phyloP scores from a whole-genome alignment of 169 alveolate species.

The Amoebophrya sp. region DNA sequence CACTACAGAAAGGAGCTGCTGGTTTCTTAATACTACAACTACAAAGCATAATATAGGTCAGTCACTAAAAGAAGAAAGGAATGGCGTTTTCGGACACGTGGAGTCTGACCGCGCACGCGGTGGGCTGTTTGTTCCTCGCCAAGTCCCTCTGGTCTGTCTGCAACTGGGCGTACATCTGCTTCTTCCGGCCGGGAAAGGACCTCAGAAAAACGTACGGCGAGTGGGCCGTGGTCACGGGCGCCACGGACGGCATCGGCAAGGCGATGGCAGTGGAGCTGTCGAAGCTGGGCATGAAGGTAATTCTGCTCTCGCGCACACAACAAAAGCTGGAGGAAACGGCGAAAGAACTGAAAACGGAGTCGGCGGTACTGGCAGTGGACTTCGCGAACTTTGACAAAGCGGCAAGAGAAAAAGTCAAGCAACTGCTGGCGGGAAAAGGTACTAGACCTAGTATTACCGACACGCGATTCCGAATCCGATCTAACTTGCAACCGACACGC shows the following conservation, averaged over 20 bases:
- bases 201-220: constrained; percentile 23
- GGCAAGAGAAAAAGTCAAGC: neutral
- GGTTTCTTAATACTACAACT: too few species aligned
- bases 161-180: neutral
- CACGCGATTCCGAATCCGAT: neutral
- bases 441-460: neutral
- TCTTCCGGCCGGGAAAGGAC: neutral
- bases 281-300: neutral
- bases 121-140: neutral
- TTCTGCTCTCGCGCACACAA: constrained; percentile 7
- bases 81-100: neutral
- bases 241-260: constrained; percentile 57
- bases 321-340: constrained; percentile 12
- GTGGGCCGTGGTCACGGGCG: constrained; percentile 52
- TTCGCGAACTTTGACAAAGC: constrained; percentile 4
- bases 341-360: neutral
- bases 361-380: neutral
- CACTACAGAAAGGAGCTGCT: too few species aligned
- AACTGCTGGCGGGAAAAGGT: neutral
- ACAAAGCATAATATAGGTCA: too few species aligned
- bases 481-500: neutral
- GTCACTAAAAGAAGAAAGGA: too few species aligned
- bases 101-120: neutral
- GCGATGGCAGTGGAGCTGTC: constrained; percentile 41
- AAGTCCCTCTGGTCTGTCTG: neutral